Evolutionary conservation across 1,139 yeast genomes (phyloP).

Genomic region (Meyerozyma smithsonii): DNA sequence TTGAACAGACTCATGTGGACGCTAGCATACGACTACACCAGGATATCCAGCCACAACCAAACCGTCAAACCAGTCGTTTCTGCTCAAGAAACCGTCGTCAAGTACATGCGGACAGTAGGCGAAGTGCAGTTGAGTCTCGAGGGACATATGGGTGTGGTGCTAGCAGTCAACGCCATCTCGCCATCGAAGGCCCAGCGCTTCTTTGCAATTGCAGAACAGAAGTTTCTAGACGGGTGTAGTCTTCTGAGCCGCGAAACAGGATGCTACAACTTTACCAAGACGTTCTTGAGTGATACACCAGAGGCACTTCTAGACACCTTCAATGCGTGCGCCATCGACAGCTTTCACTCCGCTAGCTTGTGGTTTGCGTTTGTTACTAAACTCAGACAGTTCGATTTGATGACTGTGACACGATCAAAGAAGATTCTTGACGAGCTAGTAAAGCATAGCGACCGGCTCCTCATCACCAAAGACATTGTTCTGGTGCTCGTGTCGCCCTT

Average conservation of each 20-base stretch:
- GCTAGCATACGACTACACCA: constrained; percentile 5
- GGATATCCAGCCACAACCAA: constrained; percentile 4
- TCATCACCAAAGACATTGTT: constrained; percentile 30
- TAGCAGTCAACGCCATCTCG: constrained; percentile 26
- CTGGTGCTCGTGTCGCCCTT: constrained; percentile 26
- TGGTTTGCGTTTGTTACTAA: constrained; percentile 37
- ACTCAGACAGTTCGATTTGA: constrained; percentile 28
- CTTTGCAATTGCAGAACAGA: constrained; percentile 24
- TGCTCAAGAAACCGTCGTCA: constrained; percentile 30
- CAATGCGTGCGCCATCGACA: constrained; percentile 22
- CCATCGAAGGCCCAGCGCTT: constrained; percentile 22
- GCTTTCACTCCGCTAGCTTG: constrained; percentile 22
- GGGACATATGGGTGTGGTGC: constrained; percentile 37
- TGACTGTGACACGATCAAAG: constrained; percentile 26
- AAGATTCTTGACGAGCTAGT: constrained; percentile 24
- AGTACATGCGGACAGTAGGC: constrained; percentile 12
- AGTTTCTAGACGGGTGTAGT: constrained; percentile 14
- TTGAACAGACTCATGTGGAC: constrained; percentile 3
- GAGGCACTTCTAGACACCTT: constrained; percentile 30
- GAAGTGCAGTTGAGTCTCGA: constrained; percentile 17
- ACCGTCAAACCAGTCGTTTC: constrained; percentile 15
- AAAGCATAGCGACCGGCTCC: constrained; percentile 15
- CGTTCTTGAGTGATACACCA: constrained; percentile 26
- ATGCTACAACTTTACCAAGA: constrained; percentile 22
- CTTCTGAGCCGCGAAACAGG: constrained; percentile 15